Conservation (phyloP, 768 basidiomycete genomes). For the Termitomyces sp. region DNA sequence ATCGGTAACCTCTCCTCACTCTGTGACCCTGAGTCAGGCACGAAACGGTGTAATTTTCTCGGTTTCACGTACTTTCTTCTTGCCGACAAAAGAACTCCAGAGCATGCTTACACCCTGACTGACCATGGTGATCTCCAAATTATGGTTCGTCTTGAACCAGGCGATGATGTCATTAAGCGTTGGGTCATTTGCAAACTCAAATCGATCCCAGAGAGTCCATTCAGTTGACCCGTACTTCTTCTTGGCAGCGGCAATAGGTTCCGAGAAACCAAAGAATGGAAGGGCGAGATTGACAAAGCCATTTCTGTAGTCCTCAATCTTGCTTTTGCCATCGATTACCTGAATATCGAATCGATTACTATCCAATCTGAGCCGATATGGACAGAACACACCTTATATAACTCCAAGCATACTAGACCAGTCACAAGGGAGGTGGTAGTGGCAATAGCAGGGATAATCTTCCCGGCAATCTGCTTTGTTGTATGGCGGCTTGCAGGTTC, state of each 20-base stretch:
- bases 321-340: constrained; percentile 94
- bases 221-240: constrained; percentile 83
- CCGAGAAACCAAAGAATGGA: constrained; percentile 99
- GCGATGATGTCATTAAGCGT: constrained; percentile 79
- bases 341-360: constrained; percentile 23
- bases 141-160: constrained; percentile 82
- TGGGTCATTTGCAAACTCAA: constrained; percentile 87
- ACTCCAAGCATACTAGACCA: constrained; percentile 92
- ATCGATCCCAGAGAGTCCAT: constrained; percentile 98
- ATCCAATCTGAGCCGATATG: neutral
- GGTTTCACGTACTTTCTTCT: constrained; percentile 72
- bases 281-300: constrained; percentile 97
- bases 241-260: constrained; percentile 88
- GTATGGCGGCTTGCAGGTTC: constrained; percentile 80
- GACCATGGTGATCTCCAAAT: constrained; percentile 90
- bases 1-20: constrained; percentile 83
- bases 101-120: constrained; percentile 97
- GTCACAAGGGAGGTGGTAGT: constrained; percentile 95
- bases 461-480: constrained; percentile 97
- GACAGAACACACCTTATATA: constrained; percentile 73
- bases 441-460: constrained; percentile 99
- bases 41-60: no score
- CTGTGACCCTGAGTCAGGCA: constrained; percentile 31
- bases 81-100: constrained; percentile 90
- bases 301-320: constrained; percentile 95